Base-by-base conservation (phyloP, 2,329 filamentous ascomycete species). In the Pseudocercospora fijiensis region DNA sequence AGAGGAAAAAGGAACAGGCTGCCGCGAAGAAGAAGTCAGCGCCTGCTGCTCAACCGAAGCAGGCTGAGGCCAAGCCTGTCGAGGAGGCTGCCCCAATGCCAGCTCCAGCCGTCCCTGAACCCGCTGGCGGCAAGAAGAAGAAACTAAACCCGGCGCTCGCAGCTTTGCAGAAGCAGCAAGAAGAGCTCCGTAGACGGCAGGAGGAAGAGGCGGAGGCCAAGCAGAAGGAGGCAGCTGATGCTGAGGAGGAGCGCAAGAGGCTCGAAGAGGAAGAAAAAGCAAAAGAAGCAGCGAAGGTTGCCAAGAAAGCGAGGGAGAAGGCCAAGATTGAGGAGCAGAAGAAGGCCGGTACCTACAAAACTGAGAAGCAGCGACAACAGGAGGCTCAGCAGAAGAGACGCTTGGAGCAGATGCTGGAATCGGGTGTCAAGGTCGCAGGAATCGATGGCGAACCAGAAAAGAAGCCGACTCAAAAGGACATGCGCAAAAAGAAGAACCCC, bases 1-100 rank as follows among this genome's bases (percentile, higher is more conserved):
- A 95, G 81, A 86, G 93, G 70, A 99, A 99, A 83, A 99, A 93
- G 87, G 95, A 99, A 79, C 90, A 98, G 89, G 91, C 92, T 69
- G 88, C 74, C n/a, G 67, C 90, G 27, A 92, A 93, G 82, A 96
- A 96, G 84, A 96, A 95, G 81, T 79, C 84, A 28, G 73, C 80
- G 13, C 62, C 67, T 33, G 65, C 78, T 41, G 80, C 71, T 27
- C 62, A 64, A 22, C 58, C 61, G 30, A 73, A 72, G 64, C 60
- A 71, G 58, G 74, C 75, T 28, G 72, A 72, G 64, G 58, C 65
- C 9, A 71, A 73, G 57, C 59, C 66, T 76, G 62, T 67, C 9
- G 83, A 90, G 68, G 53, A 56, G n/a, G 80, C 79, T 43, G 63
- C 56, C 18, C 53, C 53, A 37, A 85, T 86, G 67, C 79, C 84